Percentiles rank a stretch among this genome's conserved stretches.
Conservation (phyloP, 176 grass and related monocot genomes). For the Triticum timopheevii region DNA sequence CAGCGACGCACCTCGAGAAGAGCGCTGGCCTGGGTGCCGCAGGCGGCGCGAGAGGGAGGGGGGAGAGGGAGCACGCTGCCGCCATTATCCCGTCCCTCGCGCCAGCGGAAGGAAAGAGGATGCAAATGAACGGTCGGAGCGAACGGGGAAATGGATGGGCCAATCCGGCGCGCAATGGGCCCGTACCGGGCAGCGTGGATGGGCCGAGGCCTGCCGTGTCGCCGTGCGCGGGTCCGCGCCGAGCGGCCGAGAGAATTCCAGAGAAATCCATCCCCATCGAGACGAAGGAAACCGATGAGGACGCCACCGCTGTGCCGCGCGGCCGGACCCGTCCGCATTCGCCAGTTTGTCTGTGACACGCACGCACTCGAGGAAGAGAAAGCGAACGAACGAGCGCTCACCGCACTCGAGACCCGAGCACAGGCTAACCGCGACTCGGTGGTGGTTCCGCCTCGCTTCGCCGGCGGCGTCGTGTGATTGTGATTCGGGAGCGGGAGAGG, state of each 20-base stretch:
- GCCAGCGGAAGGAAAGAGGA: not conserved
- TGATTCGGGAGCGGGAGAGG: not conserved
- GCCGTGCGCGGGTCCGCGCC: not conserved
- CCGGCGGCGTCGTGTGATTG: conserved; percentile 29
- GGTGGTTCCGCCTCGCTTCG: conserved; percentile 12
- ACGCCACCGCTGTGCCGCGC: conserved; percentile 3
- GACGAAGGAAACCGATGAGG: not conserved
- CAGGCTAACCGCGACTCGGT: not conserved
- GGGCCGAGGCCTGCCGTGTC: not conserved
- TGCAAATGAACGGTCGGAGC: conserved; percentile 47
- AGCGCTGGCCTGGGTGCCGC: not conserved
- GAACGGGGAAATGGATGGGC: conserved; percentile 23
- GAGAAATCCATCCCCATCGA: conserved; percentile 40
- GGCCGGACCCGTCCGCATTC: not conserved
- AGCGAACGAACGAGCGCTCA: conserved; percentile 1
- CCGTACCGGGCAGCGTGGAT: not conserved
- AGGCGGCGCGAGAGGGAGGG: conserved; percentile 22
- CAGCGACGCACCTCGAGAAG: not conserved
- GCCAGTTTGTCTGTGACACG: conserved; percentile 10
- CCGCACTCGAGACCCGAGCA: not conserved
- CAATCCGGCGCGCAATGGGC: not conserved
- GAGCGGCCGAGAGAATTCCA: conserved; percentile 28
- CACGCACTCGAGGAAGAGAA: conserved; percentile 4
- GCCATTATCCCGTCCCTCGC: conserved; percentile 51
- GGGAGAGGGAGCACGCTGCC: conserved; percentile 25